Evolutionary conservation across 2,329 filamentous ascomycete genomes (phyloP), one percentile per base, ranked within the genome.

Genomic region (Myrmaecium sp.): DNA sequence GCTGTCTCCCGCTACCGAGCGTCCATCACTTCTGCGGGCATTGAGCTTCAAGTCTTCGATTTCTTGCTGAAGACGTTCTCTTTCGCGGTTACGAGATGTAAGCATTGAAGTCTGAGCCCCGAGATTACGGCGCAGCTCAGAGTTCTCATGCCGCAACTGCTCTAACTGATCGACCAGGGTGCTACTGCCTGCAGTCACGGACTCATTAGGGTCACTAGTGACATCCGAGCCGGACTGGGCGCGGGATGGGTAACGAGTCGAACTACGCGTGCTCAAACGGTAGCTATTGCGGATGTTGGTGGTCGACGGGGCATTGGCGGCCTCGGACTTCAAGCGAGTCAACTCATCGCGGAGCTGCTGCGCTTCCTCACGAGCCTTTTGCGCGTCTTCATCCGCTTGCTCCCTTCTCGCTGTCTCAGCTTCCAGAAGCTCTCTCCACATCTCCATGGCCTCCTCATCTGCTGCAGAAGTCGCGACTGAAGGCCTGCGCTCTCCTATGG

Each of bases 41-140:
- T 78, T 72, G 41, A 95, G 71, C 54, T 95, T 98, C 34, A 98
- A 62, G 34, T 94, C 84, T 52, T 98, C 89, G 35, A 95, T 95
- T 48, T 98, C 86, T 46, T 93, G 82, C 49, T 95, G 92, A 6
- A 98, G 62, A 4, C 83, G 72, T 47, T 95, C 84, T 46, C 93
- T 91, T 47, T 98, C 89, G 14, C 83, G 77, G 44, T 94, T 94
- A 14, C 89, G 69, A 18, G 89, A 95, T 1, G 86, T 94, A 17
- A 98, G 66, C 82, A 98, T 95, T 0, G 84, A 94, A 1, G 84
- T 92, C 49, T 98, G 89, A 3, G 89, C 89, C 33, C 84, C 82
- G 16, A 95, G 79, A 50, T 95, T 84, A 28, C 84, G 77, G 28
- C 86, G 72, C 17, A 98, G 55, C 47, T 94, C 86, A 3, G 82